These are phyloP conservation scores for Trichoderma lentiforme DNA, from an alignment of 2,329 filamentous ascomycete genomes.

Conservation along the genomic window DNA sequence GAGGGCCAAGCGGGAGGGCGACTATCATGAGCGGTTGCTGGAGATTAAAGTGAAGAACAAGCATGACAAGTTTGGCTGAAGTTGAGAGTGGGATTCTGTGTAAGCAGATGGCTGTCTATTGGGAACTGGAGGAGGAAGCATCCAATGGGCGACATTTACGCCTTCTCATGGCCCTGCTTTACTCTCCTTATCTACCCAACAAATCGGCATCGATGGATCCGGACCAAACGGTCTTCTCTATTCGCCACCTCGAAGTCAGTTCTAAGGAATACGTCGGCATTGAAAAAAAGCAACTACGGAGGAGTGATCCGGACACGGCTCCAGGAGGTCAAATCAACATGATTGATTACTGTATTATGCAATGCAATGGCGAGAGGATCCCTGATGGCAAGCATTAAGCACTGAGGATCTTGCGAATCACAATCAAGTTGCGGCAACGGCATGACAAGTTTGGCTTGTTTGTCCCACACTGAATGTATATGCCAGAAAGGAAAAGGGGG, in stretches of 20 bases:
- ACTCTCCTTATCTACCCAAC: too few species aligned
- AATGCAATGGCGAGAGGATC: neutral
- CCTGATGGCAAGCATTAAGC: too few species aligned
- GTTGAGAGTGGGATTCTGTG: neutral
- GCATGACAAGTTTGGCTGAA: slow-evolving; percentile 71
- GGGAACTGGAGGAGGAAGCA: neutral
- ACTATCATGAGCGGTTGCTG: slow-evolving; percentile 83
- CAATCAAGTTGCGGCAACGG: neutral
- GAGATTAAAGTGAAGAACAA: slow-evolving; percentile 89
- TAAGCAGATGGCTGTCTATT: neutral
- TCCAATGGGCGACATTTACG: neutral
- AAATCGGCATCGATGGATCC: neutral
- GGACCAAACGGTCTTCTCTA: neutral
- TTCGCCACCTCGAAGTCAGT: neutral
- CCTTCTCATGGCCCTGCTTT: neutral
- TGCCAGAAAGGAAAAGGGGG: neutral
- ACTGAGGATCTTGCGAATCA: neutral
- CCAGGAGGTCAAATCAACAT: neutral
- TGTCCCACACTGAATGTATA: neutral
- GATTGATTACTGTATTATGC: neutral
- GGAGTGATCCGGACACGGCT: neutral
- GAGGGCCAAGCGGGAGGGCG: slow-evolving; percentile 76
- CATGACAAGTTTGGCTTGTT: neutral
- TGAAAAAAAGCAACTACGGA: neutral
- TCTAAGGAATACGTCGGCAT: neutral